These are phyloP conservation scores for Suillus lakei DNA, from an alignment of 768 basidiomycete species.

Conservation along the genomic window DNA sequence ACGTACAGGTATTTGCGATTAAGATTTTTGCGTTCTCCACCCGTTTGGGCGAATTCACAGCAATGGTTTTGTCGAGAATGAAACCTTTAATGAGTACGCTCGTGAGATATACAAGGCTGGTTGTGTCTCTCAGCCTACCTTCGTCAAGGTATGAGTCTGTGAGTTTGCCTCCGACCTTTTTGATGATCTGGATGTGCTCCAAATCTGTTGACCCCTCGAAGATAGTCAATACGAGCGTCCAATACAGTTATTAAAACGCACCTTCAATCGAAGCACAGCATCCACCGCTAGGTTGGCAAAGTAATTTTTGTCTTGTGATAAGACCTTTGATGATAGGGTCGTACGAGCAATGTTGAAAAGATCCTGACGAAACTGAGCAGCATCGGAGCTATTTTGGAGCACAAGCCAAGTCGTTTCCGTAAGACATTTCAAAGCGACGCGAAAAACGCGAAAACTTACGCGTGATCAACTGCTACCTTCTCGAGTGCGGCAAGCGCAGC, in stretches of 20 bases:
- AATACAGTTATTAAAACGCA: slow-evolving; percentile 26
- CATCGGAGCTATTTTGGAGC: slow-evolving; percentile 60
- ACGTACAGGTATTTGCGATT: slow-evolving; percentile 96
- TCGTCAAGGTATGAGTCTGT: slow-evolving; percentile 98
- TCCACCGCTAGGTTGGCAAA: slow-evolving; percentile 98
- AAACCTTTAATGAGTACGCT: slow-evolving; percentile 61
- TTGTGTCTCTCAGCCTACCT: slow-evolving; percentile 49
- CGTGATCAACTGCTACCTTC: slow-evolving; percentile 80
- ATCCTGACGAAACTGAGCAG: slow-evolving; percentile 80
- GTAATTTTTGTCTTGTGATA: slow-evolving; percentile 96
- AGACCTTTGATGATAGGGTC: slow-evolving; percentile 93
- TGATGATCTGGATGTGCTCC: slow-evolving; percentile 99
- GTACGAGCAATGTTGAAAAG: slow-evolving; percentile 96
- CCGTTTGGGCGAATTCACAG: slow-evolving; percentile 92
- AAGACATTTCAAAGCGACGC: background rate
- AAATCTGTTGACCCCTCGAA: slow-evolving; percentile 90
- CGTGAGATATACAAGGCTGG: background rate
- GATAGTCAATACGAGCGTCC: slow-evolving; percentile 7
- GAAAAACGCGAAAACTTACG: slow-evolving; percentile 52
- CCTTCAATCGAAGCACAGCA: slow-evolving; percentile 92
- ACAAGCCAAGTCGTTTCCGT: background rate
- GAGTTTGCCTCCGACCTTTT: slow-evolving; percentile 98
- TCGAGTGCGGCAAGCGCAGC: slow-evolving; percentile 88
- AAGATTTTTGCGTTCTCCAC: slow-evolving; percentile 95
- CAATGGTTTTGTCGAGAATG: slow-evolving; percentile 96